phyloP scores from a whole-genome alignment of 2,329 filamentous ascomycete genomes.

The Ascochyta koolunga region DNA sequence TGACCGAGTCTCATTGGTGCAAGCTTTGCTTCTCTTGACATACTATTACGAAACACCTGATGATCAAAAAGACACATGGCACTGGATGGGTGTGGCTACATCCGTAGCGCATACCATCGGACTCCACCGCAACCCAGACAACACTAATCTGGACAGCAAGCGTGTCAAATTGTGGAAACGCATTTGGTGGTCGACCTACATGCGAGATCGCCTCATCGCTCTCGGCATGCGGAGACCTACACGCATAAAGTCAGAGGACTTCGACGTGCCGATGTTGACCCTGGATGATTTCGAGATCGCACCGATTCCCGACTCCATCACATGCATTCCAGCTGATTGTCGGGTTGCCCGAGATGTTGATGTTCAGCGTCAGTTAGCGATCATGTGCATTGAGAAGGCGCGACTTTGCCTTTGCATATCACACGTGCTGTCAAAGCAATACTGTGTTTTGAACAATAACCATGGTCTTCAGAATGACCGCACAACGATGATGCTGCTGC shows the following conservation, averaged over 20 bases:
- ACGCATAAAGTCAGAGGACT: conserved; percentile 90
- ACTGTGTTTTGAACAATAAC: conserved; percentile 86
- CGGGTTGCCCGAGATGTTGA: conserved; percentile 71
- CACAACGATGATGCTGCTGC: conserved; percentile 85
- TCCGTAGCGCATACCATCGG: conserved; percentile 93
- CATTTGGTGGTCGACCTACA: conserved; percentile 98
- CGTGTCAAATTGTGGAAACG: conserved; percentile 89
- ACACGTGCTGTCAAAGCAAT: conserved; percentile 87
- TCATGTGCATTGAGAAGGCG: conserved; percentile 90
- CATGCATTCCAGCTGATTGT: conserved; percentile 72
- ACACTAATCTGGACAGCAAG: conserved; percentile 73
- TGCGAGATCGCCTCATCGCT: conserved; percentile 90
- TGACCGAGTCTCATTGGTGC: conserved; percentile 86
- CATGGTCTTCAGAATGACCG: conserved; percentile 73
- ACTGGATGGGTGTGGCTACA: conserved; percentile 97
- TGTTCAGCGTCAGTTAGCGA: conserved; percentile 78
- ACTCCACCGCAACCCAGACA: conserved; percentile 82
- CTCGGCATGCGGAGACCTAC: conserved; percentile 93
- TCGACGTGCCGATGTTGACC: conserved; percentile 88
- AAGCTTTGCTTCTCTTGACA: conserved; percentile 88
- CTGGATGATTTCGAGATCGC: conserved; percentile 84
- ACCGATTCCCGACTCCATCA: conserved; percentile 69
- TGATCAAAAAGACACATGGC: conserved; percentile 97
- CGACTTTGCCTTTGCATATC: conserved; percentile 89
- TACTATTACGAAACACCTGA: conserved; percentile 98